These are phyloP conservation scores for Theobroma grandiflorum DNA, from an alignment of 441 rosid genomes.

Conservation along the genomic window DNA sequence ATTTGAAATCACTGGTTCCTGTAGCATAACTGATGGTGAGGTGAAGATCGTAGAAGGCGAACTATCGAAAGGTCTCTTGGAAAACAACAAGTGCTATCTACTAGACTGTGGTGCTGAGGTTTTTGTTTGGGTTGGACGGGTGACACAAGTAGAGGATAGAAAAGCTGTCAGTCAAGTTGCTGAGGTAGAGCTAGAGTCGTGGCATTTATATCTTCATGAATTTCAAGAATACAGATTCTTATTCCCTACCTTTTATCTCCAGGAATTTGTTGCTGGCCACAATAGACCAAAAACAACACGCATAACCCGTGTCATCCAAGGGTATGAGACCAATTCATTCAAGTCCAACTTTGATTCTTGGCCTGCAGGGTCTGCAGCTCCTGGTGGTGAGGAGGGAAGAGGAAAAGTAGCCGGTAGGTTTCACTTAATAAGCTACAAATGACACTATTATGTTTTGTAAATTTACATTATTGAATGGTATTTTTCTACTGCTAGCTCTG, in stretches of 20 bases:
- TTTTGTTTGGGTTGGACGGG: constrained; percentile 97
- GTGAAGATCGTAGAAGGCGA: constrained; percentile 79
- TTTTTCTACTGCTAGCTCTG: constrained; percentile 64
- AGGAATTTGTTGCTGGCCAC: constrained; percentile 83
- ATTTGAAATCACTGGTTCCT: constrained; percentile 33
- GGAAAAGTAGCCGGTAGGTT: constrained; percentile 96
- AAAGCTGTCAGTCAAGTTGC: constrained; percentile 81
- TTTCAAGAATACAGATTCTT: constrained; percentile 38
- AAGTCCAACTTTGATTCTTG: constrained; percentile 95
- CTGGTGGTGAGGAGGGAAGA: constrained; percentile 94
- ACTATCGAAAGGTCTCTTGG: constrained; percentile 84
- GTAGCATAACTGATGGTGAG: constrained; percentile 75
- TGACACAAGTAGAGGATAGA: constrained; percentile 97
- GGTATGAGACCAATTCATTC: constrained; percentile 92
- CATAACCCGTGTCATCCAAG: constrained; percentile 90
- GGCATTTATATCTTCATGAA: constrained; percentile 27
- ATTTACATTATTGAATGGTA: constrained; percentile 35
- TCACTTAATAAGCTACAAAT: constrained; percentile 27
- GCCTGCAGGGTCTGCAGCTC: constrained; percentile 86
- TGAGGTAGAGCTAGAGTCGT: constrained; percentile 76
- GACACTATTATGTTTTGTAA: constrained; percentile 23
- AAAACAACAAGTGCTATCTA: constrained; percentile 88
- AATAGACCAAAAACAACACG: constrained; percentile 86
- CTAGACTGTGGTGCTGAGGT: constrained; percentile 92
- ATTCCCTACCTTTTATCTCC: constrained; percentile 45